phyloP scores from a whole-genome alignment of 495 filamentous ascomycete genomes.

The Umbilicaria muhlenbergii region DNA sequence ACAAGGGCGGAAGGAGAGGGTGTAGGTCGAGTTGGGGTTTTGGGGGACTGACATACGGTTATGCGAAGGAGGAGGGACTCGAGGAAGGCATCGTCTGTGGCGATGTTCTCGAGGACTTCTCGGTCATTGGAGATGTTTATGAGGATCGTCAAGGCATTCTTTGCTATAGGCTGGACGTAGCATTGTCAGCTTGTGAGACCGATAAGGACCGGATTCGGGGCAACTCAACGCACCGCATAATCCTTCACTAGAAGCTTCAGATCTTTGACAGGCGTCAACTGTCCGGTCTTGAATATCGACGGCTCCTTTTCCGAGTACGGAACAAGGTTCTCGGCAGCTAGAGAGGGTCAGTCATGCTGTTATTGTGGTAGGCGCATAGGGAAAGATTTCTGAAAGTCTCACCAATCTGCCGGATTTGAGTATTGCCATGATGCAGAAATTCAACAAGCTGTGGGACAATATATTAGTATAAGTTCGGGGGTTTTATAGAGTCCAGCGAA shows the following conservation, averaged over 20 bases:
- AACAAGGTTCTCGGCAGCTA: slow-evolving; percentile 72
- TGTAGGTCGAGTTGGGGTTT: background rate
- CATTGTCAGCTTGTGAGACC: background rate
- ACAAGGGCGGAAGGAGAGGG: background rate
- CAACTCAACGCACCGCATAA: slow-evolving; percentile 41
- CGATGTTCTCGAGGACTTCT: slow-evolving; percentile 55
- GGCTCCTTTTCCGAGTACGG: slow-evolving; percentile 68
- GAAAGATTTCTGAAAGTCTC: slow-evolving; percentile 8
- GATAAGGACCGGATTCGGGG: background rate
- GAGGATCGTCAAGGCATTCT: slow-evolving; percentile 82
- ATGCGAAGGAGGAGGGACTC: slow-evolving; percentile 54
- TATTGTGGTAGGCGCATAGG: background rate
- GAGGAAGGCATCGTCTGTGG: slow-evolving; percentile 67
- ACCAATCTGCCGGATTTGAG: slow-evolving; percentile 66
- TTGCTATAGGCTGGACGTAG: slow-evolving; percentile 56
- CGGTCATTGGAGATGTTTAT: slow-evolving; percentile 75
- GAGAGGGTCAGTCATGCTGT: background rate
- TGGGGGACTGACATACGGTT: slow-evolving; percentile 43
- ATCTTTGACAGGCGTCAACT: slow-evolving; percentile 68
- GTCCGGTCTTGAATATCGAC: slow-evolving; percentile 64
- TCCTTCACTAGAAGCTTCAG: slow-evolving; percentile 81
- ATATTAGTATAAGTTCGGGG: background rate
- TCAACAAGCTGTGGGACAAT: slow-evolving; percentile 53
- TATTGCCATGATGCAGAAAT: slow-evolving; percentile 81
- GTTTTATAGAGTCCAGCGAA: background rate